Evolutionary conservation across 257 asterid genomes (phyloP).

Genomic region (Echites panduratus): DNA sequence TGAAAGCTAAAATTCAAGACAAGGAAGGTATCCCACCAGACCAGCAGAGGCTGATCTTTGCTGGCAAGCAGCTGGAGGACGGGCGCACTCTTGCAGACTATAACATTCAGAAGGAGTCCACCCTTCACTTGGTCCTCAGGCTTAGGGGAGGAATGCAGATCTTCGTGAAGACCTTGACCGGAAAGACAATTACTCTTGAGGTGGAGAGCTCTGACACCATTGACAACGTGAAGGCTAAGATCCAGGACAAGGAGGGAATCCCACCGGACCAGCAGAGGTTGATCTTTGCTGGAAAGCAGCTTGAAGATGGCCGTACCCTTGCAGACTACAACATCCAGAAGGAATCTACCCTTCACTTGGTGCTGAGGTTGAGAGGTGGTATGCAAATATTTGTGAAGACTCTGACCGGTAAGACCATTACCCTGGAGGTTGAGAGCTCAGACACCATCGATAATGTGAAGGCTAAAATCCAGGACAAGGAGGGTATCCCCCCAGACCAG

Average conservation of each 20-base stretch:
- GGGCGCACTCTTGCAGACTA: slow-evolving; percentile 65
- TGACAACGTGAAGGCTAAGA: slow-evolving; percentile 64
- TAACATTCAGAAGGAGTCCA: slow-evolving; percentile 63
- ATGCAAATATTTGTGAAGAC: slow-evolving; percentile 59
- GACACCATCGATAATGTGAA: slow-evolving; percentile 52
- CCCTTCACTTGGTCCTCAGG: slow-evolving; percentile 63
- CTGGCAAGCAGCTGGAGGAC: slow-evolving; percentile 66
- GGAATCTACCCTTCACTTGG: slow-evolving; percentile 53
- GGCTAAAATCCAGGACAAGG: slow-evolving; percentile 53
- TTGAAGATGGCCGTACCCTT: slow-evolving; percentile 58
- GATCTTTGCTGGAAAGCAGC: slow-evolving; percentile 66
- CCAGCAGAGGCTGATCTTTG: slow-evolving; percentile 69
- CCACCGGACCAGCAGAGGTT: slow-evolving; percentile 87
- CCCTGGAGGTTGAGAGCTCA: slow-evolving; percentile 51
- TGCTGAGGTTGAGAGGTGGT: slow-evolving; percentile 48
- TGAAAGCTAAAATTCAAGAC: slow-evolving; percentile 44
- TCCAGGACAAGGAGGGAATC: slow-evolving; percentile 74
- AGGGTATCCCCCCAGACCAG: slow-evolving; percentile 56
- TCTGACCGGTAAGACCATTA: slow-evolving; percentile 42
- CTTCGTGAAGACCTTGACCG: slow-evolving; percentile 61
- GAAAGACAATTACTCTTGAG: slow-evolving; percentile 64
- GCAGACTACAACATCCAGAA: slow-evolving; percentile 68
- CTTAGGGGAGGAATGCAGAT: slow-evolving; percentile 74
- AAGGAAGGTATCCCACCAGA: slow-evolving; percentile 81
- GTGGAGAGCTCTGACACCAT: slow-evolving; percentile 70